Evolutionary conservation across 352 stramenopile genomes (phyloP).

Genomic region (Pythium coloratum): DNA sequence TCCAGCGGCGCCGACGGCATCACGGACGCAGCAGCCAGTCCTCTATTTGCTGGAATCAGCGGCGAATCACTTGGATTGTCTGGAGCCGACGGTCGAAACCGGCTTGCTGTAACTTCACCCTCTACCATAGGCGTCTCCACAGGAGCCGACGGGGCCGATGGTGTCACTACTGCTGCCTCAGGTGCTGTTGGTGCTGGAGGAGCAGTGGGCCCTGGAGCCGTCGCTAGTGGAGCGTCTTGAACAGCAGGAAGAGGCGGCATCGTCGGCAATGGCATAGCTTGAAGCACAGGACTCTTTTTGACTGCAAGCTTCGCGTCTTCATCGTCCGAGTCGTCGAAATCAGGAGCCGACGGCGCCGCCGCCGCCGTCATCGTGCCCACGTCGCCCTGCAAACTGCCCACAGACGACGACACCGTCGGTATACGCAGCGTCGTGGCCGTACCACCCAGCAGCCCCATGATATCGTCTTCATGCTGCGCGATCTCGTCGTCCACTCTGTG

Average conservation of each 20-base stretch:
- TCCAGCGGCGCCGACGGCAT: conserved; percentile 30
- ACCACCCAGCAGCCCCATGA: conserved; percentile 44
- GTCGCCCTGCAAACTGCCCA: conserved; percentile 1
- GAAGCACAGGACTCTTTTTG: conserved; percentile 14
- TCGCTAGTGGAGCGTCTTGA: not conserved
- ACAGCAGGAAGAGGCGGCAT: too few species aligned
- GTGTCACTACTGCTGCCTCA: not conserved
- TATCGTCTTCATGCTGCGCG: conserved; percentile 55
- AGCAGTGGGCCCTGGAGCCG: not conserved
- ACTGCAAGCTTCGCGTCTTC: conserved; percentile 17
- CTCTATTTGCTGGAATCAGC: conserved; percentile 11
- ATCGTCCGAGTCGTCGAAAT: conserved; percentile 45
- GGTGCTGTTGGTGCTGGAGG: not conserved
- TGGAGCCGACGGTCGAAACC: conserved; percentile 21
- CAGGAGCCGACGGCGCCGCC: conserved; percentile 38
- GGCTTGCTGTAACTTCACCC: not conserved
- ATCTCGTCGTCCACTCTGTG: conserved; percentile 43
- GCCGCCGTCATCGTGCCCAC: conserved; percentile 14
- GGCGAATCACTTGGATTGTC: conserved; percentile 29
- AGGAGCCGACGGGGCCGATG: not conserved
- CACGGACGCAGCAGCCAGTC: not conserved
- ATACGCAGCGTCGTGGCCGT: conserved; percentile 21
- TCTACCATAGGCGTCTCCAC: not conserved
- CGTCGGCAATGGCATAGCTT: not conserved
- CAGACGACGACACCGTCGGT: conserved; percentile 14